These are phyloP conservation scores for Pilaira anomala DNA, from an alignment of 192 early-diverging fungal genomes.

Conservation along the genomic window DNA sequence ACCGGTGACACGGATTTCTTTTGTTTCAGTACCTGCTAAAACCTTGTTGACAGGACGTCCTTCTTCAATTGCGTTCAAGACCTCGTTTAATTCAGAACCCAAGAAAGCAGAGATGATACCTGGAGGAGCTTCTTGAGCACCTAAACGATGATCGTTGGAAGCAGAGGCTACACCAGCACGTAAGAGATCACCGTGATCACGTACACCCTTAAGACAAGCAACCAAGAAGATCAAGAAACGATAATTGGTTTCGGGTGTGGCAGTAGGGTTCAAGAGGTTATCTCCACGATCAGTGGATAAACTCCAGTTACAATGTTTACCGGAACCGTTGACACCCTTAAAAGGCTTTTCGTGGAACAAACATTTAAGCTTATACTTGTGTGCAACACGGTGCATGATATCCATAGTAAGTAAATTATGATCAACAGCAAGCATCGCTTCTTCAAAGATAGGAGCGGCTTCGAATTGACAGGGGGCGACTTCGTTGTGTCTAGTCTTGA, in stretches of 20 bases:
- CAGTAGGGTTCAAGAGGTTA: slow-evolving; percentile 95
- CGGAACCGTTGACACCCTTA: slow-evolving; percentile 97
- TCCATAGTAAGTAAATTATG: slow-evolving; percentile 99
- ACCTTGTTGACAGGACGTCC: slow-evolving; percentile 81
- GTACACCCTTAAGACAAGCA: slow-evolving; percentile 85
- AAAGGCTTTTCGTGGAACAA: slow-evolving; percentile 99
- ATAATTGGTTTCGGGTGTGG: slow-evolving; percentile 97
- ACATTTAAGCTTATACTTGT: slow-evolving; percentile 94
- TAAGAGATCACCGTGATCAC: slow-evolving; percentile 89
- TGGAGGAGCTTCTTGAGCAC: slow-evolving; percentile 96
- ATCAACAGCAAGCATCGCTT: slow-evolving; percentile 92
- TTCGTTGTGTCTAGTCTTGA: slow-evolving; percentile 99
- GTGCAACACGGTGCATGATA: slow-evolving; percentile 93
- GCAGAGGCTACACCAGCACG: slow-evolving; percentile 88
- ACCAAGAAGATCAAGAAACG: slow-evolving; percentile 96
- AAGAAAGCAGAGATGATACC: slow-evolving; percentile 96
- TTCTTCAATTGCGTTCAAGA: slow-evolving; percentile 88
- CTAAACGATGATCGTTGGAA: slow-evolving; percentile 96
- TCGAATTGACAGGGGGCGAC: slow-evolving; percentile 99
- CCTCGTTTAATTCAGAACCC: slow-evolving; percentile 93
- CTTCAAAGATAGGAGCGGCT: slow-evolving; percentile 98
- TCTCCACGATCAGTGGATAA: slow-evolving; percentile 92
- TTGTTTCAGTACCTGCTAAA: slow-evolving; percentile 69
- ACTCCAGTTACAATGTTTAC: slow-evolving; percentile 99
- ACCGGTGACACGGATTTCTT: slow-evolving; percentile 90